Base-by-base conservation (phyloP, 208 protist species). In the Wallacemonas collosoma region DNA sequence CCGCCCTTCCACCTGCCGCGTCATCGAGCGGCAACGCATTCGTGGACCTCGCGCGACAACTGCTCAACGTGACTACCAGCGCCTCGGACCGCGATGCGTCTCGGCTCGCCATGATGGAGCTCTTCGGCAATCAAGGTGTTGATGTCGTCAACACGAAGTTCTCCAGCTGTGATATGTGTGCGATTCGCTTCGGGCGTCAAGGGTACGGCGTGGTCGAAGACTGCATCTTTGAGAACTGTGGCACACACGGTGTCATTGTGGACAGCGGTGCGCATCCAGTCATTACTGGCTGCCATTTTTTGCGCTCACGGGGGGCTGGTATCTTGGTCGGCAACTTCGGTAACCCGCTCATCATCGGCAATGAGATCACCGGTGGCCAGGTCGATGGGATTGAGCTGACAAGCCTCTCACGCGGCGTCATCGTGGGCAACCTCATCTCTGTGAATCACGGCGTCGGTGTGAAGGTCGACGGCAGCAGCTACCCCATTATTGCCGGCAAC, bases 301-400 rank as follows among this genome's bases (percentile, higher is more conserved):
- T 82, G 54, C 76, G 82, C 54, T 91, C 85, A 5, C 77, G 83
- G 39, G 81, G 85, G 5, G 81, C 86, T 7, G 80, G 76, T 50
- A 90, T 97, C 50, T 69, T 93, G 17, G 64, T 93, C 14, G 76
- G 77, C 50, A 93, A 88, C 76, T 94, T 90, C 43, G 88, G 88
- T 7, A 90, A 97, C 66, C 92, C 92, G 12, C 64, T 95, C 44
- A 90, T 97, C 73, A 82, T 94, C 57, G 89, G 88, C 61, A 97
- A 97, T 71, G 87, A 90, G 68, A 92, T 97, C 38, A 66, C 66
- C 7, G 72, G 62, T n/a, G 86, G 82, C 9, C 73, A 73, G 48
- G 75, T 80, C 50, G 67, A 91, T 60, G 92, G 88, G 44, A 82
- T 95, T 53, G 79, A 85, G 50, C 53, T 90, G 39, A 72, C 74